phyloP scores from a whole-genome alignment of 768 basidiomycete genomes.

The Phylloporus sp. region DNA sequence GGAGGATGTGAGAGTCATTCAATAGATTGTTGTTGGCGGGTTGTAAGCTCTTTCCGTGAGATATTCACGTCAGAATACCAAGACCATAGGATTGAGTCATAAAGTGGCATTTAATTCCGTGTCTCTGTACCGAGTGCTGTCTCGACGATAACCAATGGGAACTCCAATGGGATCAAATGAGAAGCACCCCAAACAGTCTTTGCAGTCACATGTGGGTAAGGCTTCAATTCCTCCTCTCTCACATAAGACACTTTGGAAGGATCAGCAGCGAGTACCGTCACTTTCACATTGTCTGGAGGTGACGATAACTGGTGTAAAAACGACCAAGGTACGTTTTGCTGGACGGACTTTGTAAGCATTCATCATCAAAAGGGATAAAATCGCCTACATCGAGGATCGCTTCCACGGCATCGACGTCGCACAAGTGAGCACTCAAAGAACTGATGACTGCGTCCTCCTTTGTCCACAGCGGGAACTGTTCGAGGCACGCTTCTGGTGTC shows the following conservation, averaged over 20 bases:
- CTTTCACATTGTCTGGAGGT: constrained; percentile 7
- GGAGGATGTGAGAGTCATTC: constrained; percentile 55
- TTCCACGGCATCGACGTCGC: constrained; percentile 2
- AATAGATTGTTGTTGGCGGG: constrained; percentile 20
- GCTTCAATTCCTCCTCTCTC: neutral
- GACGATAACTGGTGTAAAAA: constrained; percentile 4
- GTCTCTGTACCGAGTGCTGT: neutral
- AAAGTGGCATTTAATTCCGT: neutral
- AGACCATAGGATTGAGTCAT: neutral
- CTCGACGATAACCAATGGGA: constrained; percentile 6
- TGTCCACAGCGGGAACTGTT: neutral
- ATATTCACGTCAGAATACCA: neutral
- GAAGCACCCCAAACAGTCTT: constrained; percentile 6
- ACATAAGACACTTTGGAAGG: constrained; percentile 1
- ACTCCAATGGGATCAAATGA: constrained; percentile 11
- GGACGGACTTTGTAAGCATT: neutral
- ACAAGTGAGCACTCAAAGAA: neutral
- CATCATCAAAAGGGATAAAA: neutral
- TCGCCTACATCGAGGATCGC: constrained; percentile 7
- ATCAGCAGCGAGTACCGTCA: constrained; percentile 10
- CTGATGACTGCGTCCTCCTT: constrained; percentile 1
- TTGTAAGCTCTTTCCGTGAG: too few species aligned
- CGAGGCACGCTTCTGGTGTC: neutral
- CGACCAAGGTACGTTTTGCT: constrained; percentile 22
- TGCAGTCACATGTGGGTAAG: neutral